These are phyloP conservation scores for Stygiomarasmius scandens DNA, from an alignment of 1,284 basidiomycete species.

Conservation along the genomic window DNA sequence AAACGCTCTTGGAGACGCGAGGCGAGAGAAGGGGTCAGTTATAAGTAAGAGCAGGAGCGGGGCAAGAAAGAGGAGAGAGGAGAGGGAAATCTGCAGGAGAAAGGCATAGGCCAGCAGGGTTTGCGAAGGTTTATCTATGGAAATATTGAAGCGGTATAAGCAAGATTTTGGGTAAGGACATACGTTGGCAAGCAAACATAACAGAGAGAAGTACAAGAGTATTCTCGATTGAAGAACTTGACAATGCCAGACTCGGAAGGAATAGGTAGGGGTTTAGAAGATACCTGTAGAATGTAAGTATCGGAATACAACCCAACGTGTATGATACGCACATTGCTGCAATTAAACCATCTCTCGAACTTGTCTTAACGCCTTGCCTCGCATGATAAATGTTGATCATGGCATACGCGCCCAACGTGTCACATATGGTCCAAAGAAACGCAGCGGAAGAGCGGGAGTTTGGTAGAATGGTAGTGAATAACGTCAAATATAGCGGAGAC, in stretches of 20 bases:
- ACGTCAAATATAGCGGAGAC: slow-evolving; percentile 82
- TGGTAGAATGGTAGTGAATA: slow-evolving; percentile 73
- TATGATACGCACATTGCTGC: slow-evolving; percentile 58
- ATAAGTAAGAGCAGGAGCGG: slow-evolving; percentile 71
- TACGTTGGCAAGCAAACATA: slow-evolving; percentile 75
- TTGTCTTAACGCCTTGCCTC: slow-evolving; percentile 49
- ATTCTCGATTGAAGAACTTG: slow-evolving; percentile 83
- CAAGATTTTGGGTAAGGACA: slow-evolving; percentile 12
- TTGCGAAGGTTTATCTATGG: slow-evolving; percentile 53
- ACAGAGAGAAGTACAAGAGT: slow-evolving; percentile 67
- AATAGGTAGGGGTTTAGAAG: slow-evolving; percentile 89
- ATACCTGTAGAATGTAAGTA: slow-evolving; percentile 53
- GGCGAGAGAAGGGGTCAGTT: slow-evolving; percentile 57
- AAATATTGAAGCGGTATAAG: neutral
- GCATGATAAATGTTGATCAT: slow-evolving; percentile 69
- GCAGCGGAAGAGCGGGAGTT: slow-evolving; percentile 50
- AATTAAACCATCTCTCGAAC: slow-evolving; percentile 57
- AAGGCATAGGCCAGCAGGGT: slow-evolving; percentile 70
- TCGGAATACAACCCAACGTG: neutral
- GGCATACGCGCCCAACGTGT: slow-evolving; percentile 68
- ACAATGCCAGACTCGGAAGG: slow-evolving; percentile 77
- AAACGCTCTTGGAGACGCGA: slow-evolving; percentile 61
- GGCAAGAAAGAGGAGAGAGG: slow-evolving; percentile 69
- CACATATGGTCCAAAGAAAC: slow-evolving; percentile 71
- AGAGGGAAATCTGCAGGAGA: slow-evolving; percentile 71